Conservation (phyloP, 2,329 filamentous ascomycete genomes). For the Gliomastix tumulicola region DNA sequence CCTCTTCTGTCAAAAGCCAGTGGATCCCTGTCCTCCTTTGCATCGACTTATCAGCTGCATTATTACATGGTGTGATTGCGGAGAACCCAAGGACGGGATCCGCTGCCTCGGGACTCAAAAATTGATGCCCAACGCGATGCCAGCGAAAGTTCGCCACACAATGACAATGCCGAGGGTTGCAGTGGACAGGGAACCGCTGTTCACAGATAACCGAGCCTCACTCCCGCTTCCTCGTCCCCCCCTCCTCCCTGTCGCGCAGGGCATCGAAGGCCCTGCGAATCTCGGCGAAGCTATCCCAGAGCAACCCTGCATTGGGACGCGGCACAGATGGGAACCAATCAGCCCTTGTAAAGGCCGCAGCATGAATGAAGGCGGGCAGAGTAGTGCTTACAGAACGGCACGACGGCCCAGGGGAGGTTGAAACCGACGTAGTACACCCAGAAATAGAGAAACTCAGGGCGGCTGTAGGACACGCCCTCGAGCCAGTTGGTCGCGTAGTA, state of each 20-base stretch:
- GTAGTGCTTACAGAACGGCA: constrained; percentile 45
- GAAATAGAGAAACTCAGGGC: constrained; percentile 54
- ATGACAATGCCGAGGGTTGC: too few relatives aligned
- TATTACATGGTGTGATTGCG: too few relatives aligned
- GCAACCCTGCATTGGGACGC: constrained; percentile 12
- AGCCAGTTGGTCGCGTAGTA: constrained; percentile 53
- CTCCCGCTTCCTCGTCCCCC: constrained; percentile 2
- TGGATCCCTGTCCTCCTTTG: too few relatives aligned
- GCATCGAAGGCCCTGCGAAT: constrained; percentile 16
- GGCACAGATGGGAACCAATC: constrained; percentile 2
- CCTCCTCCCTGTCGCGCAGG: constrained; percentile 7
- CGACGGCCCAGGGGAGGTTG: constrained; percentile 53
- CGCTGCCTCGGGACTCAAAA: too few relatives aligned
- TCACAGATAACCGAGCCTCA: too few relatives aligned
- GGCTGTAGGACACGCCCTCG: constrained; percentile 44
- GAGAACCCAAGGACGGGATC: too few relatives aligned
- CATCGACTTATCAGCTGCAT: too few relatives aligned
- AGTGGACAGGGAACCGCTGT: too few relatives aligned
- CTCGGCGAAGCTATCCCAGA: constrained; percentile 21
- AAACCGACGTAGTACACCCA: constrained; percentile 58
- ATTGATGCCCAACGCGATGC: too few relatives aligned
- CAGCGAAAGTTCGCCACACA: too few relatives aligned
- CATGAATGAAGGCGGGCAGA: background rate
- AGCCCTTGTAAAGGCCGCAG: constrained; percentile 5
- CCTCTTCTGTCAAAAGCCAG: too few relatives aligned